Evolutionary conservation across 2,329 filamentous ascomycete genomes (phyloP), one percentile per base, ranked within the genome.

Genomic region (Ophioceras dolichostomum): DNA sequence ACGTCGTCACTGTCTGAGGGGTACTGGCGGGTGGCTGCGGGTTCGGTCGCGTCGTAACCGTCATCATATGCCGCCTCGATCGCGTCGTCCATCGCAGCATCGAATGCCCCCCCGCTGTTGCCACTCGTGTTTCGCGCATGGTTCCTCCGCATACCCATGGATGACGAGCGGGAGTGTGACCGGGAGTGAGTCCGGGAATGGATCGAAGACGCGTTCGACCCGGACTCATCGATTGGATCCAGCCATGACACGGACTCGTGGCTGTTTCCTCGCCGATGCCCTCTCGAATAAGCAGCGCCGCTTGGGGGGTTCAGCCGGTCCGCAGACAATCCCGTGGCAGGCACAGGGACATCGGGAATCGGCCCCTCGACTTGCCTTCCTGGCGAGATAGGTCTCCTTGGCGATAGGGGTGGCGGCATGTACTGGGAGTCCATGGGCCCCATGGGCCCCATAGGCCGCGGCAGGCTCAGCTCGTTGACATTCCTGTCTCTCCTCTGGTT

Each of bases 1-100:
- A 66, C 50, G 28, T 59, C 57, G 33, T 64, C 55, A 26, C 60
- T 51, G 19, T 55, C 50, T 13, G 54, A 58, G 29, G 50, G 49
- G 20, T 56, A 52, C 9, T 43, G 26, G 19, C 51, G 39, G 10
- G 45, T 53, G n/a, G 66, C 58, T 18, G 64, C 61, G 6, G 67
- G 57, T 14, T 68, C 67, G 1, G 36, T 55, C 4, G 83, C 83
- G 52, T 94, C 87, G 44, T 86, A 83, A 1, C 84, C 84, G 44
- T 95, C 87, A 54, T 94, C 83, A 55, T 96, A 98, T 5, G 89
- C 91, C 36, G 89, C 89, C 57, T 96, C 91, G 8, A 96, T 88
- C 12, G 91, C 91, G 18, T 88, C 89, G 60, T 96, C 89, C 31
- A 96, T 68, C 4, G 91, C 91, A 8, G 86, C 87, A 58, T 95